phyloP scores from a whole-genome alignment of 2,329 filamentous ascomycete genomes.

The Pseudogymnoascus sp. region DNA sequence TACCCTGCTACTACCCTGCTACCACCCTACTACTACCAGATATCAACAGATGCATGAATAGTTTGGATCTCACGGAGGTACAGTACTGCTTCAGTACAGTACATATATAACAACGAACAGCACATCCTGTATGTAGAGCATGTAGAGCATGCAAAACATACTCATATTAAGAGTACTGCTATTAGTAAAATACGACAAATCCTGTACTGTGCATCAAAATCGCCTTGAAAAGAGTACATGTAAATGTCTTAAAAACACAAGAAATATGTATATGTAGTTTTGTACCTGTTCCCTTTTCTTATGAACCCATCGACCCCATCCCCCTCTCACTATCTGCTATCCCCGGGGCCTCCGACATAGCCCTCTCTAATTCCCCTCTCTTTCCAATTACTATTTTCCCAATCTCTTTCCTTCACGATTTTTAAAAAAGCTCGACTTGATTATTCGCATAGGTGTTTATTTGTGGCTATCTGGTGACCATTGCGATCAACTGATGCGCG shows the following conservation, averaged over 20 bases:
- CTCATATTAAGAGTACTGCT: background rate
- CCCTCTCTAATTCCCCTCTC: background rate
- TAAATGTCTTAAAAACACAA: background rate
- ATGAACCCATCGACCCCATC: background rate
- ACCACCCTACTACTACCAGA: background rate
- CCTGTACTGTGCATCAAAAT: background rate
- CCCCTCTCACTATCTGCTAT: background rate
- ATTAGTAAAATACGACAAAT: conserved; percentile 4
- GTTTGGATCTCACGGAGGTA: background rate
- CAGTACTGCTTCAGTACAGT: background rate
- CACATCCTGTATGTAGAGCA: background rate
- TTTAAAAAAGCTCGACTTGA: background rate
- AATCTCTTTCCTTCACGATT: background rate
- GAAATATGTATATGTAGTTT: conserved; percentile 5
- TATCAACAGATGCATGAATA: conserved; percentile 8
- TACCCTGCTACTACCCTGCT: background rate
- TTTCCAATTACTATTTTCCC: background rate
- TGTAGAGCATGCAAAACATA: background rate
- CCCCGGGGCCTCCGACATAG: conserved; percentile 4
- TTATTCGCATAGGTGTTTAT: background rate
- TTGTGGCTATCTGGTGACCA: background rate
- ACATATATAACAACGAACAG: background rate
- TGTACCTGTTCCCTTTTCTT: background rate
- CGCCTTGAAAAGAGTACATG: background rate
- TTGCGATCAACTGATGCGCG: background rate